Evolutionary conservation across 2,329 filamentous ascomycete species (phyloP), one percentile per base, ranked within the genome.

Genomic region (Aspergillus tubingensis): DNA sequence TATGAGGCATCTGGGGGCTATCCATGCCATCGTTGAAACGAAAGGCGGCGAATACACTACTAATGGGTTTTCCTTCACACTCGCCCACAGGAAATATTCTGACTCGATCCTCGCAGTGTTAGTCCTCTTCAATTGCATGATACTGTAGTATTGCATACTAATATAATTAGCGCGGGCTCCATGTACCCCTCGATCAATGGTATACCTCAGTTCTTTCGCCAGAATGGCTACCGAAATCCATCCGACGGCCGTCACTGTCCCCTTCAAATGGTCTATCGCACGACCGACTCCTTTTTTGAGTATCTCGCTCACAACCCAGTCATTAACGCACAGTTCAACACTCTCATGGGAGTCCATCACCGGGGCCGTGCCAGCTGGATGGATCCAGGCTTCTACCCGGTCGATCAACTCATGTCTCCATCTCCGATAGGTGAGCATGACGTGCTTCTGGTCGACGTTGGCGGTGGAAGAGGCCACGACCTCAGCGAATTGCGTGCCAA

Each of bases 401-500:
- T 70, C 3, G 52, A 54, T 15, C 54, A 62, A 6, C 57, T 61
- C 4, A 21, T 7, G 10, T 27, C 0, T 43, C 55, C 3, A 36
- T 62, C 3, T 59, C 60, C 17, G 47, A 48, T 6, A 3, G 36
- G 48, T 2, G 25, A 36, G 5, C n/a, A 52, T 3, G 62, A 67
- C 13, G 68, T 73, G 7, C 58, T 72, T 1, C 62, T 76, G 19
- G 78, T 82, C 0, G 80, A 82, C 62, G 68, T 82, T 1, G 80
- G 78, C 6, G 80, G 79, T 10, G 70, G 74, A 17, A 54, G 72
- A 0, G 79, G 80, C 4, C 76, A 81, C 61, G 75, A 81, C 8
- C 8, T 43, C 6, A 43, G 10, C 8, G 41, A 43, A 5, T 6
- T 43, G 10, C 8, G 41, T 1, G 21, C 41, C 41, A 43, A 43